Base-by-base conservation (phyloP, 1,284 basidiomycete species). In the Taiwanofungus camphoratus region DNA sequence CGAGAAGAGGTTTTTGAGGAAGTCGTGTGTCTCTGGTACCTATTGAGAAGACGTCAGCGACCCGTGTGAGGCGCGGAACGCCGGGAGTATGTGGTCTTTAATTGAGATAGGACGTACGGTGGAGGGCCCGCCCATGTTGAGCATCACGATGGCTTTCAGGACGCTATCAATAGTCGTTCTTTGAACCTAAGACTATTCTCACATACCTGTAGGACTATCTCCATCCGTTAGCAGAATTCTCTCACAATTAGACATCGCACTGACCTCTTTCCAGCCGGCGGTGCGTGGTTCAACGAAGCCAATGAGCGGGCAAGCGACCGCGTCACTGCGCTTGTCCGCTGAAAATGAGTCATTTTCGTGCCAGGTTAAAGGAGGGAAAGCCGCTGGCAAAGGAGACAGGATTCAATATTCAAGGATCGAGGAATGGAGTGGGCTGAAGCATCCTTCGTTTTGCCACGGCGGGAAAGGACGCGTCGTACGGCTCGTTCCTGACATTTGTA, bases 51-150 rank as follows among this genome's bases (percentile, higher is more conserved):
- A 32, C 20, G 23, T 21, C 20, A 38, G 40, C 19, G 20, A 12
- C 19, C 23, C 27, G 33, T n/a, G 38, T 13, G 9, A 13, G 29
- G 29, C 16, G 4, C n/a, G 23, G 24, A n/a, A 26, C 33, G 35
- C 15, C 41, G 13, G 21, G 16, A 15, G 26, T 38, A 15, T 29
- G 7, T 27, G 9, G 15, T 32, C 5, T 27, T 15, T 29, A 31
- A 19, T 18, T 16, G 42, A 33, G 5, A 23, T 21, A 4, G 18
- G n/a, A 47, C 81, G 57, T 60, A 91, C 91, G 39, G 92, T 96
- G 31, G 87, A 81, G 8, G 95, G 95, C 1, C 95, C 95, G 36
- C 95, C 95, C 95, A 99, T 98, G 68, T 98, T 99, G 70, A 99
- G 75, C 87, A 99, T 90, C 24, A 99, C 89, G 47, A 99, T 78